phyloP scores from a whole-genome alignment of 257 asterid genomes.

The Petrea volubilis region DNA sequence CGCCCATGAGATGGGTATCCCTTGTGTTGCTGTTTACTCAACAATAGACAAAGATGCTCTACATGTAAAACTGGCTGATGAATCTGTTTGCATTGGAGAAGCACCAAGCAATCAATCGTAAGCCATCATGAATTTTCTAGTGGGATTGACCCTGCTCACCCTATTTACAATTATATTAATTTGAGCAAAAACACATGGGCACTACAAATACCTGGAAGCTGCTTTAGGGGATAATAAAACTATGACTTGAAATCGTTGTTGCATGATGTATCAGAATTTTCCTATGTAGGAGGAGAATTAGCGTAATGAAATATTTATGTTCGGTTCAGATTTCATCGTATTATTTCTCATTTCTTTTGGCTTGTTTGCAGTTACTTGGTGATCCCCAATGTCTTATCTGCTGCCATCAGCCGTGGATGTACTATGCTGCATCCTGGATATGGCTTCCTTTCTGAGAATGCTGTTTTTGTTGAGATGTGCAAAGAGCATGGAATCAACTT shows the following conservation, averaged over 20 bases:
- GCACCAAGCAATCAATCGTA: slow-evolving; percentile 99
- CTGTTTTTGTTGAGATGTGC: slow-evolving; percentile 95
- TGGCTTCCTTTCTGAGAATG: slow-evolving; percentile 98
- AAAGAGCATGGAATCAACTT: slow-evolving; percentile 84
- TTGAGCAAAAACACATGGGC: no score
- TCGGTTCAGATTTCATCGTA: slow-evolving; percentile 1
- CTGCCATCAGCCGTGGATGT: slow-evolving; percentile 87
- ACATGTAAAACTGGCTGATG: slow-evolving; percentile 97
- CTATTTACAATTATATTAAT: neutral
- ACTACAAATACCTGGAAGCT: neutral
- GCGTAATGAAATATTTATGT: neutral
- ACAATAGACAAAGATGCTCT: slow-evolving; percentile 97
- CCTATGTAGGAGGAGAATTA: neutral
- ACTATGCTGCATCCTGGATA: slow-evolving; percentile 99
- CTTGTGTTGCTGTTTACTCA: slow-evolving; percentile 96
- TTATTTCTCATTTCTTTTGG: neutral
- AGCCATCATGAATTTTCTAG: slow-evolving; percentile 31
- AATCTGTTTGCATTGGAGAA: slow-evolving; percentile 98
- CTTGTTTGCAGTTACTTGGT: slow-evolving; percentile 66
- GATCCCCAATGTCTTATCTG: slow-evolving; percentile 88
- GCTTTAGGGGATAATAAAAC: neutral
- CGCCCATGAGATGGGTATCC: slow-evolving; percentile 99
- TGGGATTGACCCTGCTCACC: neutral
- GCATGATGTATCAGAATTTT: neutral
- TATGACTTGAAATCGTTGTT: neutral